Base-by-base conservation (phyloP, 495 filamentous ascomycete genomes). In the Talaromyces ruber region DNA sequence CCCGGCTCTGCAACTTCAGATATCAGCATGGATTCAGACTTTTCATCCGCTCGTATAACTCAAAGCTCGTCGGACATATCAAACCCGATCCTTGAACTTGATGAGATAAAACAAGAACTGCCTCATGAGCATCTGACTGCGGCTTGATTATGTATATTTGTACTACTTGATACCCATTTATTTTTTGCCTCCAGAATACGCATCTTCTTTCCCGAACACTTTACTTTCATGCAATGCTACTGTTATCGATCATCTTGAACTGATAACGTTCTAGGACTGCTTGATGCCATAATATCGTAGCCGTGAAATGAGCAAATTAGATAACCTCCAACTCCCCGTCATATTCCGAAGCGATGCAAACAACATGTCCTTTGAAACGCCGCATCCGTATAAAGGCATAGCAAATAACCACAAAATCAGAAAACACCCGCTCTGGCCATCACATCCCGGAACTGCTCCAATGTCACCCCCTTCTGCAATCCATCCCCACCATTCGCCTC, bases 401-500 rank as follows among this genome's bases (percentile, higher is more conserved):
- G 18, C 43, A 9, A 9, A 47, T 22, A 21, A 5, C 6, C 43
- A 45, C 29, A 21, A 58, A 58, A 21, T 71, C 80, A 84, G 76
- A 90, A 92, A 63, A 91, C 86, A 8, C 92, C 92, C 4, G 92
- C 93, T 70, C 91, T 78, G 58, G 76, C 82, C 92, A 96, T 92
- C 14, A 96, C 89, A 55, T 79, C 83, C 74, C 91, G 88, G 72
- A 97, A 96, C 70, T 95, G 90, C 54, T 86, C 87, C 67, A 86
- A 73, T 52, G 78, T 82, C 28, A 96, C 94, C 9, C 91, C 92
- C 61, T 74, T 81, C 29, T 80, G 81, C 8, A 92, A 79, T 12
- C 88, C 88, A 6, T 77, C 84, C 3, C 90, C 91, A 1, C 88
- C 92, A 72, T 93, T 96, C 64, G 91, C 94, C 79, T 97, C 94